Conservation (phyloP, 2,329 filamentous ascomycete genomes). For the Acephala macrosclerotiorum region DNA sequence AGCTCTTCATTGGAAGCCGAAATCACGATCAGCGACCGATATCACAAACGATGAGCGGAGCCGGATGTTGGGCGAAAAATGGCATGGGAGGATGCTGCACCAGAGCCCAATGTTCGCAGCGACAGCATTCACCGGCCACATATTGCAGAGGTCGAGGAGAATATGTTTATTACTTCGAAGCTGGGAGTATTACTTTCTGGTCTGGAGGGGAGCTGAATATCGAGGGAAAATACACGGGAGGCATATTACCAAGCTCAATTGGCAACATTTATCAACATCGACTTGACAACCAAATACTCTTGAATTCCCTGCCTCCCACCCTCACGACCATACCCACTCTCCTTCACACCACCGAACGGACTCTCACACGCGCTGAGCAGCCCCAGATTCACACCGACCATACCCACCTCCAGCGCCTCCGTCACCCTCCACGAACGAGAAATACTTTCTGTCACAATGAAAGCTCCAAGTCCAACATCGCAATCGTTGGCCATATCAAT, state of each 20-base stretch:
- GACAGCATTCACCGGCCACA: too few species aligned
- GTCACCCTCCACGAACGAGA: slow-evolving; percentile 44
- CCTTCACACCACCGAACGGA: slow-evolving; percentile 81
- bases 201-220: too few species aligned
- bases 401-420: slow-evolving; percentile 58
- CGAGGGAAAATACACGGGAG: too few species aligned
- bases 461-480: slow-evolving; percentile 61
- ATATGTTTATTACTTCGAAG: too few species aligned
- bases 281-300: slow-evolving; percentile 78
- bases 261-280: slow-evolving; percentile 30
- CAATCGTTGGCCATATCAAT: slow-evolving; percentile 62
- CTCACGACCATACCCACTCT: slow-evolving; percentile 82
- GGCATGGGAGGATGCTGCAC: too few species aligned
- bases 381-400: slow-evolving; percentile 35
- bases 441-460: slow-evolving; percentile 59
- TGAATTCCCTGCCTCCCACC: slow-evolving; percentile 79
- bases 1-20: too few species aligned
- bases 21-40: too few species aligned
- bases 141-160: too few species aligned
- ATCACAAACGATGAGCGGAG: too few species aligned
- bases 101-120: too few species aligned
- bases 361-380: slow-evolving; percentile 29
- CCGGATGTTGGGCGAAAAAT: too few species aligned
- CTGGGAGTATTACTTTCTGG: too few species aligned
- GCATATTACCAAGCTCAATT: background rate